Evolutionary conservation across 768 basidiomycete species (phyloP), one percentile per base, ranked within the genome.

Genomic region (Sporobolomyces roseus): DNA sequence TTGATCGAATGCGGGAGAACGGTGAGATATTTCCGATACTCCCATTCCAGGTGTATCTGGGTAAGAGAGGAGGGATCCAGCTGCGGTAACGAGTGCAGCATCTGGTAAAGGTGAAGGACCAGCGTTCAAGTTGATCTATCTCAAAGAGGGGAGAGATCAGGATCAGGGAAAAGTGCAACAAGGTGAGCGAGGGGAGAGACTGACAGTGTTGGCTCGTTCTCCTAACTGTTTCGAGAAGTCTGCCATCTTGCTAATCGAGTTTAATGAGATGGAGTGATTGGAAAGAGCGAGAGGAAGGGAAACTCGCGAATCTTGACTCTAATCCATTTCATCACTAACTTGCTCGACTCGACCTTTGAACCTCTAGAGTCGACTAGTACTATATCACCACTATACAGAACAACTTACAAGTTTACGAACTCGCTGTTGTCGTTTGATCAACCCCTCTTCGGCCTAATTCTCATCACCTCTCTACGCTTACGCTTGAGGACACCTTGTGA

Each of bases 11-110:
- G 93, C 88, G 75, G 89, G 86, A 46, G 92, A 92, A 73, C 96
- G 89, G 79, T 99, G 96, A 1, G 92, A 94, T 77, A 98, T 85
- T 79, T 99, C 96, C 49, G 91, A 89, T 77, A 99, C 86, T 56
- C 96, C 96, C 68, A 98, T 93, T 32, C 96, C 96, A 3, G 90
- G 93, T 53, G 83, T 83, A 63, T 87, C 82, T 79, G 91, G 97
- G 82, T 98, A 89, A 25, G 65, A 66, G 75, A 99, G 81, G n/a
- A 98, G 83, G 21, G 89, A 91, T 69, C 84, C 80, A 19, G 88
- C 84, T 3, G 93, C 91, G 77, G 93, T 86, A 74, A 87, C 80
- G 61, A 99, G 85, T 35, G 97, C 91, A 5, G 86, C 81, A n/a
- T 86, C 83, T 21, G 96, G 96, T 48, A 99, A 83, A 0, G 90